Conservation (phyloP, 2,329 filamentous ascomycete species). For the Penicillium sp. region DNA sequence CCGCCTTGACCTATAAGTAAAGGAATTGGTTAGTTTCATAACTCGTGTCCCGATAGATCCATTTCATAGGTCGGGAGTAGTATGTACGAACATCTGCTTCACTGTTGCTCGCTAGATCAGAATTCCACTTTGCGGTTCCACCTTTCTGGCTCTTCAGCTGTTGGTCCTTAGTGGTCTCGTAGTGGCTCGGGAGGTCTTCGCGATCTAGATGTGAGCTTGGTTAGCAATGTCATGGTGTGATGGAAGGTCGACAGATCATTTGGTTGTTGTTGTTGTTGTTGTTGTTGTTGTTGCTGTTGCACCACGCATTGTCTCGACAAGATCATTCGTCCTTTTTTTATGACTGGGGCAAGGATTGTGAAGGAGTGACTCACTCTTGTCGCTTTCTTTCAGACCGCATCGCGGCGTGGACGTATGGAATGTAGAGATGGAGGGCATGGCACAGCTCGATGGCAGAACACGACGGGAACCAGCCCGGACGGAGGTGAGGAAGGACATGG, state of each 20-base stretch:
- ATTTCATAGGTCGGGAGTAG: background rate
- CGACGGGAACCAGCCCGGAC: conserved; percentile 35
- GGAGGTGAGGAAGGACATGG: conserved; percentile 46
- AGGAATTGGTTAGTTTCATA: background rate
- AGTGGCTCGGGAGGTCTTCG: conserved; percentile 52
- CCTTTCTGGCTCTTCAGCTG: conserved; percentile 56
- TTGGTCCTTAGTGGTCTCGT: conserved; percentile 68
- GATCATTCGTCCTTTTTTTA: background rate
- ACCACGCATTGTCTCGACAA: background rate
- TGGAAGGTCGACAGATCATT: background rate
- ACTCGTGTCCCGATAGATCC: too few species aligned
- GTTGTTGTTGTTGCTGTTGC: background rate
- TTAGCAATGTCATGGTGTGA: background rate
- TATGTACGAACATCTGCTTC: conserved; percentile 69
- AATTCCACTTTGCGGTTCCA: conserved; percentile 76
- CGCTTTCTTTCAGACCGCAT: conserved; percentile 42
- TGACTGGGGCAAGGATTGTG: background rate
- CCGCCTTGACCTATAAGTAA: conserved; percentile 61
- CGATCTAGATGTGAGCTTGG: conserved; percentile 40
- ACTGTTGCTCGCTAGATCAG: conserved; percentile 76
- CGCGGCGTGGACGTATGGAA: conserved; percentile 40
- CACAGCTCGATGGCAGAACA: conserved; percentile 29
- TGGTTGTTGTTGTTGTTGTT: background rate
- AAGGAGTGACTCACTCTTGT: conserved; percentile 37
- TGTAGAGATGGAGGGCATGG: conserved; percentile 22